Evolutionary conservation across 2,329 filamentous ascomycete species (phyloP).

Genomic region (Pyrenochaeta sp.): DNA sequence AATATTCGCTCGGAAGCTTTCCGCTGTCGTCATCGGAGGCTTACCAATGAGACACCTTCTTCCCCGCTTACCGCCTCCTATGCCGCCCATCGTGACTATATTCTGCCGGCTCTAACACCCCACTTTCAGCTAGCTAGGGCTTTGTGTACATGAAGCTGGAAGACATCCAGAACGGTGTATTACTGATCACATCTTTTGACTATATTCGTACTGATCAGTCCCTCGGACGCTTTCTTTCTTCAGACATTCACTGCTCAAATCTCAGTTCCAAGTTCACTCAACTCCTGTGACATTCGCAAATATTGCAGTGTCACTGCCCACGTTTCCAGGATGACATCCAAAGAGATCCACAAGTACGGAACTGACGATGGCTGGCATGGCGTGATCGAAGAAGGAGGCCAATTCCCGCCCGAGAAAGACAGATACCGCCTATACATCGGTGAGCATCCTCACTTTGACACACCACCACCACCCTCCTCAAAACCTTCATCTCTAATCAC

Average conservation of each 20-base stretch:
- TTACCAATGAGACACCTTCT: conserved; percentile 10
- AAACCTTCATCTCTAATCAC: not conserved
- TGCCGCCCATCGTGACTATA: conserved; percentile 4
- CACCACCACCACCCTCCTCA: not conserved
- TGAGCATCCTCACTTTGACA: conserved; percentile 13
- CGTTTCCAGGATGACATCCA: conserved; percentile 11
- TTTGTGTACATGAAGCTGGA: too few relatives aligned
- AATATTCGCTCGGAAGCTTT: conserved; percentile 4
- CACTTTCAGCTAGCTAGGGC: too few relatives aligned
- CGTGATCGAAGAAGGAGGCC: conserved; percentile 54
- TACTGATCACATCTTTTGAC: too few relatives aligned
- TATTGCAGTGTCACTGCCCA: too few relatives aligned
- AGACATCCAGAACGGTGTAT: not conserved
- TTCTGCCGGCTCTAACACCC: conserved; percentile 13
- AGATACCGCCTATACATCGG: conserved; percentile 65
- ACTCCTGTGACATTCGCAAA: too few relatives aligned
- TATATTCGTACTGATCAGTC: too few relatives aligned
- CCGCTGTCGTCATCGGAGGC: conserved; percentile 7
- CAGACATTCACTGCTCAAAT: too few relatives aligned
- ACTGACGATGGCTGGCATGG: conserved; percentile 61
- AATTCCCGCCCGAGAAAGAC: conserved; percentile 59
- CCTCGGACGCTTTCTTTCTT: too few relatives aligned
- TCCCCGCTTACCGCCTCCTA: conserved; percentile 12
- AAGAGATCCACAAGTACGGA: conserved; percentile 45
- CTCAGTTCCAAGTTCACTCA: too few relatives aligned